Conservation (phyloP, 805 yeast genomes). For the Ogataea salicorniae region DNA sequence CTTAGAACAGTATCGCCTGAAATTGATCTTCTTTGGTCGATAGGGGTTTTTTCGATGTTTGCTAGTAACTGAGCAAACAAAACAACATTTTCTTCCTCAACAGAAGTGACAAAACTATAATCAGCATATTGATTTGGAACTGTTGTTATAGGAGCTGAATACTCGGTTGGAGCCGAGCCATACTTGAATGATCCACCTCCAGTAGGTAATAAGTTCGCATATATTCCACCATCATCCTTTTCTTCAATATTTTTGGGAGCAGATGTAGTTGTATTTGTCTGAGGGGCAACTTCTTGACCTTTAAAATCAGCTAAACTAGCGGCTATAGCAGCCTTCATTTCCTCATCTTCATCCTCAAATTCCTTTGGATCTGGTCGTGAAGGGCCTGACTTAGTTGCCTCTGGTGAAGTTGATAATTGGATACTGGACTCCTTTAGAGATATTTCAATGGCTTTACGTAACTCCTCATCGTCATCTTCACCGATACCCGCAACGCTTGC, state of each 20-base stretch:
- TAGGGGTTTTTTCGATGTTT: constrained; percentile 41
- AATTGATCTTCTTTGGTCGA: constrained; percentile 25
- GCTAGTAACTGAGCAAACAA: constrained; percentile 65
- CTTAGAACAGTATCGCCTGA: constrained; percentile 46
- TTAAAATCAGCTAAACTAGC: constrained; percentile 80
- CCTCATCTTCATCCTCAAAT: constrained; percentile 72
- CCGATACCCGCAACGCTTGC: constrained; percentile 5
- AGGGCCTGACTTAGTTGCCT: background rate
- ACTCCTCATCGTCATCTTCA: constrained; percentile 68
- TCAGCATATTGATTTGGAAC: constrained; percentile 7
- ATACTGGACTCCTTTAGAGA: constrained; percentile 55
- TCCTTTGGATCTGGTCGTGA: constrained; percentile 7
- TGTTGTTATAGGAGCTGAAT: constrained; percentile 6
- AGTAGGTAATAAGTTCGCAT: constrained; percentile 22
- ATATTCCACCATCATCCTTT: constrained; percentile 22
- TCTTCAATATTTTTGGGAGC: background rate
- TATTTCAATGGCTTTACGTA: constrained; percentile 71
- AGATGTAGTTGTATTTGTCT: background rate
- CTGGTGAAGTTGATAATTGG: constrained; percentile 3
- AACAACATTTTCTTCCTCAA: constrained; percentile 67
- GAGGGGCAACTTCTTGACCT: constrained; percentile 6
- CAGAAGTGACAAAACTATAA: constrained; percentile 39
- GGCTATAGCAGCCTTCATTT: constrained; percentile 89
- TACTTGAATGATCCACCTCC: background rate
- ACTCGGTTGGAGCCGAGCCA: background rate